These are phyloP conservation scores for Styphnolobium japonicum DNA, from an alignment of 306 rosid species.

Conservation along the genomic window DNA sequence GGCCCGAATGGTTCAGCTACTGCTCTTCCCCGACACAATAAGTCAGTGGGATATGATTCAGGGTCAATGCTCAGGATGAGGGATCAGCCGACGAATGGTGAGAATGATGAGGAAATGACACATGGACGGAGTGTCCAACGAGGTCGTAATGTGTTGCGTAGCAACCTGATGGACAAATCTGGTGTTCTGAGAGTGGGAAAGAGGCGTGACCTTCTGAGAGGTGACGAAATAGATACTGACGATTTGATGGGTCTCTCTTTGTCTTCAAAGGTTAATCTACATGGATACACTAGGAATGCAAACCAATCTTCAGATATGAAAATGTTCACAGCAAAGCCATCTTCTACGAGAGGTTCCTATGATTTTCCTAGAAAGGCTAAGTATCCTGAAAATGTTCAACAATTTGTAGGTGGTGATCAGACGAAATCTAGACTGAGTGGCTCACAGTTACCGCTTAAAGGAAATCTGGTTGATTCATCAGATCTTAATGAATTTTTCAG, in stretches of 20 bases:
- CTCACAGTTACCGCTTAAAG: constrained; percentile 38
- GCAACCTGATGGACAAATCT: constrained; percentile 52
- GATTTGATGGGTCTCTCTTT: constrained; percentile 52
- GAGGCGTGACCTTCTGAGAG: constrained; percentile 55
- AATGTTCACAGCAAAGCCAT: constrained; percentile 49
- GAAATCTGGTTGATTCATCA: constrained; percentile 44
- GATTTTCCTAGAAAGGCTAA: constrained; percentile 55
- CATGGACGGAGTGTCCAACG: constrained; percentile 46
- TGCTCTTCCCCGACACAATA: constrained; percentile 47
- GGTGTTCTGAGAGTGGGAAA: constrained; percentile 57
- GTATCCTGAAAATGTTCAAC: constrained; percentile 59
- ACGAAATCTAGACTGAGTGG: constrained; percentile 51
- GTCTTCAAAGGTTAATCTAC: constrained; percentile 59
- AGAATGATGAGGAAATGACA: constrained; percentile 52
- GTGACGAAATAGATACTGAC: constrained; percentile 48
- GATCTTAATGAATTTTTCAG: constrained; percentile 42
- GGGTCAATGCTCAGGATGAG: constrained; percentile 52
- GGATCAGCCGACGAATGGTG: constrained; percentile 53
- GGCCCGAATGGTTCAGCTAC: constrained; percentile 55
- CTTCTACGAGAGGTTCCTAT: constrained; percentile 48
- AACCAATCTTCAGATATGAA: constrained; percentile 49
- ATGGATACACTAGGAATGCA: constrained; percentile 49
- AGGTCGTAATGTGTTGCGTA: constrained; percentile 40
- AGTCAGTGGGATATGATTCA: constrained; percentile 50
- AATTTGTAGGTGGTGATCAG: constrained; percentile 50